A percentile compares a stretch with the other conserved stretches of the same genome.
Conservation (phyloP, 2,329 filamentous ascomycete species). For the Trichoderma lentiforme region DNA sequence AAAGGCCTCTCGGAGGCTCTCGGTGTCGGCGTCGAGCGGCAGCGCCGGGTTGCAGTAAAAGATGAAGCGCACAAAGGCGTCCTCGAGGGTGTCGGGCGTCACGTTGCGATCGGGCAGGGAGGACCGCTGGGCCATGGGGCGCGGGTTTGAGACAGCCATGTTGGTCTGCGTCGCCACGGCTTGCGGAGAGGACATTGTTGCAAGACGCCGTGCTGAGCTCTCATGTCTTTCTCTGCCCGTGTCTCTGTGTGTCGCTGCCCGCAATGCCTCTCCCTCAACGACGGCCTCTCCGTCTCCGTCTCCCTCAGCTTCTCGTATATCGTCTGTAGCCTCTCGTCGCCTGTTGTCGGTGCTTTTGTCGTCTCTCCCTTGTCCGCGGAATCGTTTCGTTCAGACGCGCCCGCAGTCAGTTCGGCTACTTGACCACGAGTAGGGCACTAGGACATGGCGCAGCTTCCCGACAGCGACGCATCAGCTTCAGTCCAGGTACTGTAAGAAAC, state of each 20-base stretch:
- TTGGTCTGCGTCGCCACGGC: conserved; percentile 20
- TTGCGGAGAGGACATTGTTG: conserved; percentile 20
- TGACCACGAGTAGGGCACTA: conserved; percentile 3
- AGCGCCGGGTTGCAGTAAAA: conserved; percentile 88
- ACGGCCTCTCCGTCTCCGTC: not conserved
- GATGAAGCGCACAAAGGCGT: conserved; percentile 81
- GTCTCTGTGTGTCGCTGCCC: conserved; percentile 20
- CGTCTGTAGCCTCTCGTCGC: not conserved
- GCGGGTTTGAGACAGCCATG: conserved; percentile 12
- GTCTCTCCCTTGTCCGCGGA: not conserved
- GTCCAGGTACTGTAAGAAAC: not conserved
- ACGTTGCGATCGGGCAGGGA: conserved; percentile 65
- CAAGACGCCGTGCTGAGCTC: not conserved
- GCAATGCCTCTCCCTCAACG: not conserved
- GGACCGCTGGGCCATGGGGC: conserved; percentile 22
- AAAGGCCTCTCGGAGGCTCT: conserved; percentile 71
- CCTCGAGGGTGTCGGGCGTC: conserved; percentile 67
- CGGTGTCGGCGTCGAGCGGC: conserved; percentile 61
- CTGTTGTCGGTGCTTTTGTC: not conserved
- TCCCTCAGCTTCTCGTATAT: not conserved
- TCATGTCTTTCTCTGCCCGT: conserved; percentile 28
- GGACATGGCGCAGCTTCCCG: not conserved
- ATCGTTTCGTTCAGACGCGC: not conserved
- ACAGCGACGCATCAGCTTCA: conserved; percentile 4
- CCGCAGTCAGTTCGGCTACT: not conserved